Base-by-base conservation (phyloP, 169 alveolate species). In the Plasmodium yoelii region DNA sequence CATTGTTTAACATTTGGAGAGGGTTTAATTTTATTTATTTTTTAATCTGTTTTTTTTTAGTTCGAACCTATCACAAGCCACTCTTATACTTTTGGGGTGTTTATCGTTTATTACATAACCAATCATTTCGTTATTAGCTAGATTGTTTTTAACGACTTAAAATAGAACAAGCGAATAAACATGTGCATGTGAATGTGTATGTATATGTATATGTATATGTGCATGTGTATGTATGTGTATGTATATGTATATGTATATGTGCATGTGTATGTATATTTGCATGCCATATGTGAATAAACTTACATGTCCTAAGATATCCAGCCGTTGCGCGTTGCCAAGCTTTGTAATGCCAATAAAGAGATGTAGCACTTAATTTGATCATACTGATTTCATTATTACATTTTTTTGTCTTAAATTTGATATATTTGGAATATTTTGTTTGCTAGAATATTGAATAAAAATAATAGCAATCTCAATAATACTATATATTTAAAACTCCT, bases 101-200 rank as follows among this genome's bases (percentile, higher is more conserved):
- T 96, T 96, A 93, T 96, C 98, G 90, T 96, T 96, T 84, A 96
- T 94, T 65, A 96, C 98, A 86, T 95, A 96, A 18, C 98, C 98
- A 61, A 93, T 80, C 90, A 96, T 93, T 88, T 96, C 98, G 65
- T 96, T 95, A 86, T 93, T 93, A 6, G 98, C 97, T 61, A 95
- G 92, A 60, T 92, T 90, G 72, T 96, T 96, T 91, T 94, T 95
- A 91, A 92, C 73, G 63, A 94, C 98, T 95, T 88, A 1, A 65
- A 18, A 51, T 55, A n/a, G 47, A 63, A 87, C 57, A 64, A 49
- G 19, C 18, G 42, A 55, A 19, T 22, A 18, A 42, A 53, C 34
- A 67, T 64, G 71, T 34, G 69, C 15, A 34, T 22, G 64, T 55
- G 39, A 53, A 28, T 28, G 4, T 28, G 1, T 1, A 28, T n/a